Percentiles rank a stretch among this genome's conserved stretches.
Conservation (phyloP, 164 flowering plant genomes). For the Berberis thunbergii region DNA sequence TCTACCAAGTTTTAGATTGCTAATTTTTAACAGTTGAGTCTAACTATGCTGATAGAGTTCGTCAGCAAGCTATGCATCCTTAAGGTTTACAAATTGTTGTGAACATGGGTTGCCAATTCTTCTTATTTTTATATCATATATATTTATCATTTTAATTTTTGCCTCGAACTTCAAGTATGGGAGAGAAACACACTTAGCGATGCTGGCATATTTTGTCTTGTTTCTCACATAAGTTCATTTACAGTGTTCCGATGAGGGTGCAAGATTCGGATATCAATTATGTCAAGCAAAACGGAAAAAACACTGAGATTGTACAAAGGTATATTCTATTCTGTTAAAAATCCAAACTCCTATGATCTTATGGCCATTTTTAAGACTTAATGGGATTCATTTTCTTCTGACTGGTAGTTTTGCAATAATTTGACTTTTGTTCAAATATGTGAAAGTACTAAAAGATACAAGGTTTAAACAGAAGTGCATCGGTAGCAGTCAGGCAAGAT, state of each 20-base stretch:
- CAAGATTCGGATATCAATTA: conserved; percentile 5
- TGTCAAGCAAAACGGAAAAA: conserved; percentile 4
- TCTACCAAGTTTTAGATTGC: too few species aligned
- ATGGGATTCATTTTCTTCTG: background rate
- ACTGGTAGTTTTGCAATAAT: background rate
- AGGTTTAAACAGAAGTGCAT: conserved; percentile 12
- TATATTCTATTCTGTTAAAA: conserved; percentile 3
- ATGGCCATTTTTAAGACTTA: too few species aligned
- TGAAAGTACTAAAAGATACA: background rate
- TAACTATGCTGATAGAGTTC: too few species aligned
- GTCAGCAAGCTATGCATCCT: too few species aligned
- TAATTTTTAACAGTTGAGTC: too few species aligned
- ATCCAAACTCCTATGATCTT: background rate
- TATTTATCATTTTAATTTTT: too few species aligned
- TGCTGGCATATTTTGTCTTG: background rate
- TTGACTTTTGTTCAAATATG: background rate
- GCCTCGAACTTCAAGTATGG: too few species aligned
- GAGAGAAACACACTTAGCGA: background rate
- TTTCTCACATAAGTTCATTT: conserved; percentile 8
- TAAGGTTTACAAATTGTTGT: too few species aligned
- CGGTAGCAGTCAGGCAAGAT: conserved; percentile 7
- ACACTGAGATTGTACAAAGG: conserved; percentile 10
- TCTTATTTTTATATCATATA: background rate
- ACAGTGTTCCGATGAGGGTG: conserved; percentile 14
- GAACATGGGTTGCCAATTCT: background rate